Base-by-base conservation (phyloP, 2,329 filamentous ascomycete species). In the Microcera coccophila region DNA sequence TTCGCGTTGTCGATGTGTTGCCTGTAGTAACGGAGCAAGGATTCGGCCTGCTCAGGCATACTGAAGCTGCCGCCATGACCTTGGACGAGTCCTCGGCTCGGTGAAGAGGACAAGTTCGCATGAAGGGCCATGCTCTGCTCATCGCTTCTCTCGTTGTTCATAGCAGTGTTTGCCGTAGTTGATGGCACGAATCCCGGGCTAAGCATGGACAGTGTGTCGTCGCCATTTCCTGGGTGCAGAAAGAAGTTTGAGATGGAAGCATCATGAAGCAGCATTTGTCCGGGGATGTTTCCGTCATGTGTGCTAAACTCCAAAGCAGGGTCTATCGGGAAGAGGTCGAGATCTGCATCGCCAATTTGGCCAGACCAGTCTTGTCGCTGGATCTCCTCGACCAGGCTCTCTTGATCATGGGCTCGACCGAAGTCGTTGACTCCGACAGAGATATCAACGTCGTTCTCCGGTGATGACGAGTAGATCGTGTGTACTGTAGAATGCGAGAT, bases 1-100 rank as follows among this genome's bases (percentile, higher is more conserved):
- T 47, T 41, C 57, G 61, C 8, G 52, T 61, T 36, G 55, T 58
- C n/a, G 54, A 53, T 60, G 21, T 51, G 43, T 18, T 50, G 39
- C 33, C 54, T 59, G 36, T 62, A 62, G 40, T 62, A 60, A 1
- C 60, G 54, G 4, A 65, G 51, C 7, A 64, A 34, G 1, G 50
- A 40, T 5, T 54, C 55, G 2, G 62, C 54, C 29, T 64, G 46
- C 16, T 52, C 42, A 0, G 55, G 55, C 2, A 58, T 39, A 1
- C 38, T 39, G 7, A 41, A 19, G 1, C 20, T 17, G 1, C 18
- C 7, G 4, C 31, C 32, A 3, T 37, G 39, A 3, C 5, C 31
- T 8, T 18, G 18, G 3, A 48, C 17, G 0, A 49, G 22, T 1
- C 36, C 39, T 16, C 44, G 34, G 4, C 45, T 8, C 20, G 33